Evolutionary conservation across 2,329 filamentous ascomycete species (phyloP).

Genomic region (Monilinia fructigena): DNA sequence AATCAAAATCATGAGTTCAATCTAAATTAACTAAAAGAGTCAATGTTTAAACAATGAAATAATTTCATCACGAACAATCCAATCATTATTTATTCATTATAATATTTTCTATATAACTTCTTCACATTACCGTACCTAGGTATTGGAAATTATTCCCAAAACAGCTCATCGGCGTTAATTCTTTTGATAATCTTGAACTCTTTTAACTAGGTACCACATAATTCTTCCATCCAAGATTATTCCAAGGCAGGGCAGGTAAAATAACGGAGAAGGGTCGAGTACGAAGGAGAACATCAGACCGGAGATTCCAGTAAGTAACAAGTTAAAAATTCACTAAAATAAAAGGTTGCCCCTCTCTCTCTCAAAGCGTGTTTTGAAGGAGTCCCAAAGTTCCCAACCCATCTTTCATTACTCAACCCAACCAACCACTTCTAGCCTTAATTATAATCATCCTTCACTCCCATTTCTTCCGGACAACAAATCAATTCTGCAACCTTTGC

Average conservation of each 20-base stretch:
- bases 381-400: background rate
- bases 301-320: conserved; percentile 3
- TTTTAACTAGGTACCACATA: too few relatives aligned
- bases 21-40: too few relatives aligned
- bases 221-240: too few relatives aligned
- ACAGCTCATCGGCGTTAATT: conserved; percentile 9
- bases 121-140: background rate
- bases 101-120: background rate
- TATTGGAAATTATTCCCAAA: background rate
- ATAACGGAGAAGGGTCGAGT: too few relatives aligned
- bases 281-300: background rate
- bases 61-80: background rate
- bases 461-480: background rate
- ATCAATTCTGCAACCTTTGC: conserved; percentile 2
- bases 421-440: background rate
- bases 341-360: conserved; percentile 7
- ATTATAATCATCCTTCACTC: background rate
- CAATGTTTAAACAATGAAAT: background rate
- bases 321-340: conserved; percentile 7
- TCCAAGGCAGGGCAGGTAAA: too few relatives aligned
- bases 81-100: too few relatives aligned
- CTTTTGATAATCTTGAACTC: background rate
- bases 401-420: background rate
- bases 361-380: too few relatives aligned
- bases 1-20: background rate